Evolutionary conservation across 805 yeast genomes (phyloP).

Genomic region (Saccharomycopsis schoenii): DNA sequence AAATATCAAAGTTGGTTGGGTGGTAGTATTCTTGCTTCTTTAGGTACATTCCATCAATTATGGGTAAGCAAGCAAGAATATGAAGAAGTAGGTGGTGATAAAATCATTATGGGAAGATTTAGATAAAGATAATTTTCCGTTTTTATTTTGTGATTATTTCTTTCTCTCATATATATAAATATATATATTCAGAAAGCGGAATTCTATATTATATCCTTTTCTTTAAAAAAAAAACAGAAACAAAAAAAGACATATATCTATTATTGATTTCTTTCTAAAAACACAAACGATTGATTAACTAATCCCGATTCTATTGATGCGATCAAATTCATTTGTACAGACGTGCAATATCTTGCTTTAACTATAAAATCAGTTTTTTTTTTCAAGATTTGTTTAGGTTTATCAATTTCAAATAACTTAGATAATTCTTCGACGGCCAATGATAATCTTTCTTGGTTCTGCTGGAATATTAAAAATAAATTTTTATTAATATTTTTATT

Average conservation of each 20-base stretch:
- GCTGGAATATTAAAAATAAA: constrained; percentile 56
- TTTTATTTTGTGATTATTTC: not conserved
- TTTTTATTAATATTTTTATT: constrained; percentile 29
- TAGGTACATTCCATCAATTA: constrained; percentile 90
- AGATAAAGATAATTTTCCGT: constrained; percentile 33
- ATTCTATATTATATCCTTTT: not conserved
- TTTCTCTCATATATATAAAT: not conserved
- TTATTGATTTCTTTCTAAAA: not conserved
- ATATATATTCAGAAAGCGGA: not conserved
- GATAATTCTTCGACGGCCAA: constrained; percentile 62
- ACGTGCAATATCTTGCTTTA: constrained; percentile 27
- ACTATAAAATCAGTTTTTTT: constrained; percentile 30
- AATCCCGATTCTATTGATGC: constrained; percentile 28
- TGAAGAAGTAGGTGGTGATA: constrained; percentile 80
- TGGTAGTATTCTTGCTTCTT: constrained; percentile 75
- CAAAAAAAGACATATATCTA: too few species aligned
- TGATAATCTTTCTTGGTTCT: constrained; percentile 54
- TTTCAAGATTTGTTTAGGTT: constrained; percentile 28
- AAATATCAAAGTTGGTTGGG: constrained; percentile 84
- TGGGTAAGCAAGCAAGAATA: constrained; percentile 88
- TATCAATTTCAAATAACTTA: constrained; percentile 39
- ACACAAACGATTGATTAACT: not conserved
- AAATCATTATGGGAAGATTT: constrained; percentile 71
- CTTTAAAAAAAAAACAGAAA: not conserved
- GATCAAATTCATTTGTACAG: constrained; percentile 30